Evolutionary conservation across 2,329 filamentous ascomycete genomes (phyloP), one percentile per base, ranked within the genome.

Genomic region (Zalaria obscura): DNA sequence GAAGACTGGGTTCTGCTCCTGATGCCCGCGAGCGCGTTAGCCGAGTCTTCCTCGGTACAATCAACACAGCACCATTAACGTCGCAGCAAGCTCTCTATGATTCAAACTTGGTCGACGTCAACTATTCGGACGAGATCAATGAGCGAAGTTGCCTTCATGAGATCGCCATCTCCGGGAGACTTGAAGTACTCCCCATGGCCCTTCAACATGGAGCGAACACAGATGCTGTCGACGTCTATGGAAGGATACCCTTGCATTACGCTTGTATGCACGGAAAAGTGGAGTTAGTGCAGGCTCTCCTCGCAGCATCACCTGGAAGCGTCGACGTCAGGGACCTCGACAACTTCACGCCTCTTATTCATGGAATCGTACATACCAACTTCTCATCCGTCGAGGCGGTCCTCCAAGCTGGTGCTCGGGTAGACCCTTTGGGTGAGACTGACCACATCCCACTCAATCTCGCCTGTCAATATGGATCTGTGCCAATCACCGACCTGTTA

Each of bases 111-210:
- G 84, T 98, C 29, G 82, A 96, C 58, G 73, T 95, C n/a, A 79
- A 86, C 54, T 91, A 87, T 1, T 86, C 93, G 53, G 91, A 98
- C 57, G 88, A 95, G 54, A 96, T 98, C 60, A 98, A 96, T 54
- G 89, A 95, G 64, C 76, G 91, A 34, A 98, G 95, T 54, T 94
- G 88, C 55, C 70, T 98, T 37, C 91, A 98, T 53, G 91, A 96
- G 63, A 85, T 91, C n/a, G 82, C 88, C 1, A 95, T 96, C 40
- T 93, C 93, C 46, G 88, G 88, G 18, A 88, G 88, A 53, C 65
- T 74, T 6, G 80, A 83, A 50, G 83, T 95, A 27, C 67, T 96
- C 44, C 68, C 75, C 39, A 78, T 82, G 48, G 88, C 83, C 3
- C 67, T 98, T n/a, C 67, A 73, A 1, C 77, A 74, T 36, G 77